Evolutionary conservation across 345 rosid species (phyloP).

Genomic region (Cardamine chenopodiifolia): DNA sequence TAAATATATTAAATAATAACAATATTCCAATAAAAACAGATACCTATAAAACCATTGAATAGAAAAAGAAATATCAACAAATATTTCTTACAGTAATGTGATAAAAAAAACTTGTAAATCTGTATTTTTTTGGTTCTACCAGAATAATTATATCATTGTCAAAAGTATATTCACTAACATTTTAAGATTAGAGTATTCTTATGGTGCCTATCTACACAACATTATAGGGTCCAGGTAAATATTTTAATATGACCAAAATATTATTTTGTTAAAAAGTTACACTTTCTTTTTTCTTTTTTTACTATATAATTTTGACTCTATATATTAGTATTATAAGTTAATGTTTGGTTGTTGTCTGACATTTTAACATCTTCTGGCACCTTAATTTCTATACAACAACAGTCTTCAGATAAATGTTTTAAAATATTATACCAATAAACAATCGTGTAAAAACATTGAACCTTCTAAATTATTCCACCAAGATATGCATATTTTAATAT

Average conservation of each 20-base stretch:
- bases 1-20: too few relatives aligned
- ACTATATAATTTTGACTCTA: slow-evolving; percentile 18
- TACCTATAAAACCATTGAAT: too few relatives aligned
- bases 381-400: background rate
- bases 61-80: too few relatives aligned
- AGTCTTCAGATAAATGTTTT: background rate
- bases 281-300: background rate
- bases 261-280: slow-evolving; percentile 10
- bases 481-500: background rate
- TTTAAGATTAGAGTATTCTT: background rate
- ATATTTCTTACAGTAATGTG: background rate
- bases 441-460: background rate
- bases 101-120: background rate
- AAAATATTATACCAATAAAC: background rate
- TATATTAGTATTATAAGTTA: slow-evolving; percentile 1
- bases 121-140: slow-evolving; percentile 4
- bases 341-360: slow-evolving; percentile 6
- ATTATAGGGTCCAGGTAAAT: slow-evolving; percentile 16
- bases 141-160: background rate
- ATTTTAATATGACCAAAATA: slow-evolving; percentile 20
- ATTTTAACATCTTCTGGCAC: slow-evolving; percentile 11
- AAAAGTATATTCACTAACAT: slow-evolving; percentile 3
- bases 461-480: background rate
- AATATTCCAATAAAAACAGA: too few relatives aligned
- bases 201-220: slow-evolving; percentile 29